Conservation (phyloP, 208 protist species). For the Trypanosoma melophagium region DNA sequence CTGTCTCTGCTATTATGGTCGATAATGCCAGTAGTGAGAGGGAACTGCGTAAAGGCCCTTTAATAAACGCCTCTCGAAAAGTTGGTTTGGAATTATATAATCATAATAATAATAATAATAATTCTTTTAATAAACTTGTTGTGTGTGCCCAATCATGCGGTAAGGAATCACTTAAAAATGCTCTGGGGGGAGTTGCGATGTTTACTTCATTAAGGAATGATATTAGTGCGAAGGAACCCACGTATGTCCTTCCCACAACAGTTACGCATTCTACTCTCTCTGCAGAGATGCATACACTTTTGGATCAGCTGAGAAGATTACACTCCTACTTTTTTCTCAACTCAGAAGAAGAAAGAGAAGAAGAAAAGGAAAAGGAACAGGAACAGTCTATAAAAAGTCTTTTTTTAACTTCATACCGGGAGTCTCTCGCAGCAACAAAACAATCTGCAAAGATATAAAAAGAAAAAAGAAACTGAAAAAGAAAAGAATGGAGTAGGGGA, state of each 20-base stretch:
- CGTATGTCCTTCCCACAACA: slow-evolving; percentile 10
- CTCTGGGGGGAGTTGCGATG: slow-evolving; percentile 4
- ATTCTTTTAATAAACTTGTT: not conserved
- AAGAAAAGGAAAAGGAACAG: slow-evolving; percentile 3
- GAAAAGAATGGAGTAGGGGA: not conserved
- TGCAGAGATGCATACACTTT: not conserved
- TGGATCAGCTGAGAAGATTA: slow-evolving; percentile 6
- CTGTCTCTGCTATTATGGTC: slow-evolving; percentile 11
- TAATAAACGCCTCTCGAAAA: slow-evolving; percentile 19
- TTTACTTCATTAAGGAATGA: slow-evolving; percentile 4
- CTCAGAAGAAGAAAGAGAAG: not conserved
- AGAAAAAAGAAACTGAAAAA: not conserved
- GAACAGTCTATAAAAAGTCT: not conserved
- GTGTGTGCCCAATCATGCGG: slow-evolving; percentile 14
- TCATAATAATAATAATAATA: not conserved
- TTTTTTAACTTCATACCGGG: slow-evolving; percentile 13
- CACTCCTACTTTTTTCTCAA: not conserved
- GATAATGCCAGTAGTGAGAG: not conserved
- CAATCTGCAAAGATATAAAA: slow-evolving; percentile 17
- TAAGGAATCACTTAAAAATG: slow-evolving; percentile 14
- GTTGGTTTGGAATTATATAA: slow-evolving; percentile 15
- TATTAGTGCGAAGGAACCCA: not conserved
- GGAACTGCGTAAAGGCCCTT: not conserved
- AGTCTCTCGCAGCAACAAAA: not conserved
- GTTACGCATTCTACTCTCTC: not conserved